Percentiles rank a stretch among this genome's conserved stretches.
Conservation (phyloP, 2,329 filamentous ascomycete species). For the Trichoderma harzianum region DNA sequence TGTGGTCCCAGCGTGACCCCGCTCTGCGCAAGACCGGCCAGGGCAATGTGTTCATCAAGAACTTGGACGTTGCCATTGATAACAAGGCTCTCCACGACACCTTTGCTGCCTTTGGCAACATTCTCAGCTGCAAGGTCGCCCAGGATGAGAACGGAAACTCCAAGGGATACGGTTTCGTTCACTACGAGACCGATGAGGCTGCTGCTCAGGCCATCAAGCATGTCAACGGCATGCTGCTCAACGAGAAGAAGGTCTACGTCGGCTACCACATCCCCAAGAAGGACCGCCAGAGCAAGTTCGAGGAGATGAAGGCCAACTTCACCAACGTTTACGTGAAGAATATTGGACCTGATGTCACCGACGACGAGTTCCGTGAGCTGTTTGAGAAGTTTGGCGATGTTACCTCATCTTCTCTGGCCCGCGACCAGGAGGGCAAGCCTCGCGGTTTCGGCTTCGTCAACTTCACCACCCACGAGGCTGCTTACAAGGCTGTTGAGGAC, state of each 20-base stretch:
- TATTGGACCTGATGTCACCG: constrained; percentile 76
- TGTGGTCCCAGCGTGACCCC: constrained; percentile 99
- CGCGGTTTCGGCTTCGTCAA: constrained; percentile 96
- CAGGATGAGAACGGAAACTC: constrained; percentile 96
- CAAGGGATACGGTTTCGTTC: constrained; percentile 98
- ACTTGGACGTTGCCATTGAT: constrained; percentile 96
- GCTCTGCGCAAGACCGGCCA: constrained; percentile 98
- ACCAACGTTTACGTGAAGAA: constrained; percentile 99
- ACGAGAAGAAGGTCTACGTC: constrained; percentile 99
- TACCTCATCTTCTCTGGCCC: constrained; percentile 90
- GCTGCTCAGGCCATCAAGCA: constrained; percentile 97
- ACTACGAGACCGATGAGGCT: constrained; percentile 99
- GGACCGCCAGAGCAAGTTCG: constrained; percentile 99
- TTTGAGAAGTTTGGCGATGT: constrained; percentile 93
- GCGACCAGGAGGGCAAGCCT: constrained; percentile 86
- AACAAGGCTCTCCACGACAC: constrained; percentile 99
- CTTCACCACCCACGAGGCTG: constrained; percentile 87
- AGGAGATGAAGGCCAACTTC: constrained; percentile 99
- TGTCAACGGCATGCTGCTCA: constrained; percentile 98
- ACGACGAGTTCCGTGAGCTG: constrained; percentile 90
- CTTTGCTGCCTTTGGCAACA: constrained; percentile 98
- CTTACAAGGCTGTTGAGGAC: constrained; percentile 80
- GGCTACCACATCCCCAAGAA: constrained; percentile 99
- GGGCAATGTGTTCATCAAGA: constrained; percentile 99
- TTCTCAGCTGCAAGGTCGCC: constrained; percentile 98